Percentiles rank a stretch among this genome's conserved stretches.
phyloP scores from a whole-genome alignment of 2,329 filamentous ascomycete species.

The Dichotomopilus funicola region DNA sequence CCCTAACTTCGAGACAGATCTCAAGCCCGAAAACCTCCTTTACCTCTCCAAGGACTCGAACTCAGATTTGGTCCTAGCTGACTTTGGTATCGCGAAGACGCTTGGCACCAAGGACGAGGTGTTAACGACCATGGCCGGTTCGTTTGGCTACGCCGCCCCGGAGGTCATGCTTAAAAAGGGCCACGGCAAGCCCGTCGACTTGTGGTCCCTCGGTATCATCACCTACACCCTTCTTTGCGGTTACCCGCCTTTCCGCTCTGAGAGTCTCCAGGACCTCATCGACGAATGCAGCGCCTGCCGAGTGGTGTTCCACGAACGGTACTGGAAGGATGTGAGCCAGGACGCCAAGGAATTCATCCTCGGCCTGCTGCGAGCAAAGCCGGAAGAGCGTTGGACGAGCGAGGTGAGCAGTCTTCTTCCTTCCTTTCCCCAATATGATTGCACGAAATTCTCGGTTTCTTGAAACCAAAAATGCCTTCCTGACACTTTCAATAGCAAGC shows the following conservation, averaged over 20 bases:
- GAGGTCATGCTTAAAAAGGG: slow-evolving; percentile 98
- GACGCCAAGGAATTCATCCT: slow-evolving; percentile 95
- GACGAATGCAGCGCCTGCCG: slow-evolving; percentile 81
- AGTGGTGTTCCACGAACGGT: slow-evolving; percentile 93
- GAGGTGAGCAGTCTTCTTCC: slow-evolving; percentile 47
- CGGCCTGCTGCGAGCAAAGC: slow-evolving; percentile 69
- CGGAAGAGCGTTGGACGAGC: slow-evolving; percentile 70
- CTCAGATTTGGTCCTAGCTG: slow-evolving; percentile 86
- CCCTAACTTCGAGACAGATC: slow-evolving; percentile 50
- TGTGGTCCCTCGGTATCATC: slow-evolving; percentile 99
- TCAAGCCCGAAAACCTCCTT: slow-evolving; percentile 96
- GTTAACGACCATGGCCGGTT: slow-evolving; percentile 96
- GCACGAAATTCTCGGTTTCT: neutral
- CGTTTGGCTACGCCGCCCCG: slow-evolving; percentile 94
- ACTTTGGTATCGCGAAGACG: slow-evolving; percentile 99
- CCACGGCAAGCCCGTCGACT: slow-evolving; percentile 96
- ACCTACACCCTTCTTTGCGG: slow-evolving; percentile 97
- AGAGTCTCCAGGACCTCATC: slow-evolving; percentile 87
- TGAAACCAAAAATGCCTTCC: no score
- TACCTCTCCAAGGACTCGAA: slow-evolving; percentile 73
- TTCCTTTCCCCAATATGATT: neutral
- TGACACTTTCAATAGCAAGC: slow-evolving; percentile 51
- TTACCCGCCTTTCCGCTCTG: slow-evolving; percentile 95
- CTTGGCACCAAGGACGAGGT: slow-evolving; percentile 85
- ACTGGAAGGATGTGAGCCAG: slow-evolving; percentile 95